These are phyloP conservation scores for Raffaelea arxii DNA, from an alignment of 2,329 filamentous ascomycete species.

Conservation along the genomic window DNA sequence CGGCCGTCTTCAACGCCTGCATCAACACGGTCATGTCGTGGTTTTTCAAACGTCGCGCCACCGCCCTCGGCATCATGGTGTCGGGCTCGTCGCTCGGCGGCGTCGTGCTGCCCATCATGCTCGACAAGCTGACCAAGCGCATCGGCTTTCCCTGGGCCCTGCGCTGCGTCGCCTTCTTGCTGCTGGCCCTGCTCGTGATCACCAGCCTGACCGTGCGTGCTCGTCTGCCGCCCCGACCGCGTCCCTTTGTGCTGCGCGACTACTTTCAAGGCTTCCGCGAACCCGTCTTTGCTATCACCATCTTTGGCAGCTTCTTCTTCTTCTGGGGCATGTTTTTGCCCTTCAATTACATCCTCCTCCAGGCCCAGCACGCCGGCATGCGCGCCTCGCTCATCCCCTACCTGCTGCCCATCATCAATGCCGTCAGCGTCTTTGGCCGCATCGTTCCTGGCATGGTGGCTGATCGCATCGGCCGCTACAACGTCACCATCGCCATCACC, in stretches of 20 bases:
- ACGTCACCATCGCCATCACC: conserved; percentile 35
- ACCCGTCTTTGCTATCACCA: conserved; percentile 30
- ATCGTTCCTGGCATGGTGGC: conserved; percentile 40
- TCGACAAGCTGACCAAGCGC: conserved; percentile 38
- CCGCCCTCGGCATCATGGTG: conserved; percentile 37
- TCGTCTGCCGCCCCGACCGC: conserved; percentile 22
- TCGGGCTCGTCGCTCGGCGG: conserved; percentile 41
- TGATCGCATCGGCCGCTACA: conserved; percentile 28
- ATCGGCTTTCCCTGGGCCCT: conserved; percentile 31
- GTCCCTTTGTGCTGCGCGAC: conserved; percentile 33
- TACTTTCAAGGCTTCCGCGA: conserved; percentile 39
- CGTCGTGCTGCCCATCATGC: conserved; percentile 47
- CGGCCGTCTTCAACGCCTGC: conserved; percentile 25
- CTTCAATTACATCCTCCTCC: conserved; percentile 42
- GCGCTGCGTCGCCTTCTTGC: conserved; percentile 25
- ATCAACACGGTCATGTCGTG: conserved; percentile 29
- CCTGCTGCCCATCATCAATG: conserved; percentile 47
- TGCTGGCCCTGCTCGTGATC: conserved; percentile 22
- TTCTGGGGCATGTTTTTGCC: conserved; percentile 45
- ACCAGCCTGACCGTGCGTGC: conserved; percentile 22
- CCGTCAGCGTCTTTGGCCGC: conserved; percentile 40
- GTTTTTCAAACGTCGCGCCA: conserved; percentile 36
- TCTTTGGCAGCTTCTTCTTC: conserved; percentile 42
- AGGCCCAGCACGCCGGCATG: conserved; percentile 35
- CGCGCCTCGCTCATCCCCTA: conserved; percentile 31